Evolutionary conservation across 371 early-diverging fungal genomes (phyloP), one percentile per base, ranked within the genome.

Genomic region (Amoeboradix gromovi): DNA sequence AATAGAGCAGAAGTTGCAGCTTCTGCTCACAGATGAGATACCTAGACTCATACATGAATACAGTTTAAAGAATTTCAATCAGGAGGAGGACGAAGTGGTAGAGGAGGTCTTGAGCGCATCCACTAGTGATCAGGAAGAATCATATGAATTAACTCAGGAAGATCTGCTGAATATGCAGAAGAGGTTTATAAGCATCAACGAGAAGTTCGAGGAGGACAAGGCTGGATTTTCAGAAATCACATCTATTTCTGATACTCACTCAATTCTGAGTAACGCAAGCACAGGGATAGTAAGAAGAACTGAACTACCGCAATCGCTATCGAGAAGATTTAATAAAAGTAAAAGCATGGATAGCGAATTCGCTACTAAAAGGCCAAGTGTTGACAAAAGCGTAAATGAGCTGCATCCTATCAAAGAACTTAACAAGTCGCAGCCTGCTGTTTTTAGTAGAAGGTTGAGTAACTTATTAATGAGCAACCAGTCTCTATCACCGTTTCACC

Each of bases 21-120:
- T 83, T 30, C 77, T 94, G 80, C 87, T 96, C 69, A 86, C 84
- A 74, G 92, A 94, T 32, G 92, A 94, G 74, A 72, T 97, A 69
- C 97, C 97, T 0, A 78, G 84, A 67, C 83, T 94, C 72, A 87
- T 97, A 30, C 95, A 97, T 30, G 30, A 28, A 30, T 48, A 48
- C 22, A 12, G 12, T 12, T 48, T 48, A 22, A 48, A 22, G 48
- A 48, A 48, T 12, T 48, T 48, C 48, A 48, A 48, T 48, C 48
- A 48, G 22, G 48, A 48, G 48, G 48, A 48, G 22, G 22, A 48
- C 5, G 5, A 5, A 48, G 22, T 5, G 5, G 5, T 22, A 12
- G 22, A 48, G 12, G 5, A 5, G 5, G 22, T 5, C 48, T 12
- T 48, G 5, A 12, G 12, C 5, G 22, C 48, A 22, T 5, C 12